Conservation (phyloP, 176 grass and related monocot species). For the Elymus sibiricus region DNA sequence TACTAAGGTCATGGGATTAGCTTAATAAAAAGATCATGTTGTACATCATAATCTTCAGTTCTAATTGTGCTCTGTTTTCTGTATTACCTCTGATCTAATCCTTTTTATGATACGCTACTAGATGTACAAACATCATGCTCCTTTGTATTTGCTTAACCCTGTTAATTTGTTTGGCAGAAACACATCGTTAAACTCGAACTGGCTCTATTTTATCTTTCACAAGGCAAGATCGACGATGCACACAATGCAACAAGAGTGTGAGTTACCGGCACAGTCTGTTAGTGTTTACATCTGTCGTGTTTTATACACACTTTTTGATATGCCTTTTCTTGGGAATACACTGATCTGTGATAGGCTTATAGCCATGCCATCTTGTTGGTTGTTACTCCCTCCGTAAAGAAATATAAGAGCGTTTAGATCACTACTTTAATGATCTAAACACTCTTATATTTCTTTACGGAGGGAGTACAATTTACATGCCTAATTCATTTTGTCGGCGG, state of each 20-base stretch:
- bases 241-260: slow-evolving; percentile 53
- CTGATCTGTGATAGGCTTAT: slow-evolving; percentile 11
- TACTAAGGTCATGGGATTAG: not conserved
- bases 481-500: too few relatives aligned
- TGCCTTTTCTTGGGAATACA: not conserved
- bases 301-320: not conserved
- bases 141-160: slow-evolving; percentile 11
- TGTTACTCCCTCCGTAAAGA: too few relatives aligned
- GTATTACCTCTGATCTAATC: not conserved
- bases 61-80: not conserved
- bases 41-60: not conserved
- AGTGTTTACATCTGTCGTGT: not conserved
- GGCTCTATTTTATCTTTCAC: slow-evolving; percentile 60
- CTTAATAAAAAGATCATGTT: not conserved
- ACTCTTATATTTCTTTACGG: too few relatives aligned
- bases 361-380: not conserved
- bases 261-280: slow-evolving; percentile 8
- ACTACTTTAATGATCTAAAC: too few relatives aligned
- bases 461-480: not conserved
- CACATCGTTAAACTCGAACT: slow-evolving; percentile 48
- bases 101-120: not conserved
- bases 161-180: slow-evolving; percentile 47
- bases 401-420: too few relatives aligned
- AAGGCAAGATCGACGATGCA: slow-evolving; percentile 43
- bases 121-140: slow-evolving; percentile 1